Evolutionary conservation across 306 rosid genomes (phyloP).

Genomic region (Citrullus colocynthis): DNA sequence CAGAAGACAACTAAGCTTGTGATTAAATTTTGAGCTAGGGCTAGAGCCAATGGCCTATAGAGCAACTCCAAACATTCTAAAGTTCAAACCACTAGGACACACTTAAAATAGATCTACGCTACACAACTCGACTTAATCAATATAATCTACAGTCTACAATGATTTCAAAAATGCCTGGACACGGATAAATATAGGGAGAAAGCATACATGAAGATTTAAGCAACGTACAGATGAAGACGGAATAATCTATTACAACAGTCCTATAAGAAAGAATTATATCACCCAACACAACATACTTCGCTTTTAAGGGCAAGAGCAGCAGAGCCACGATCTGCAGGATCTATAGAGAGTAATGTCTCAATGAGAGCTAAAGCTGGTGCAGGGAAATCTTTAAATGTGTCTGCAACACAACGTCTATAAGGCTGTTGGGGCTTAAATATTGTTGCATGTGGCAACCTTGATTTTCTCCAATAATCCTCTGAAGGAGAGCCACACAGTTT

Average conservation of each 20-base stretch:
- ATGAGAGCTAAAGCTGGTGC: conserved; percentile 63
- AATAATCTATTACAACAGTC: background rate
- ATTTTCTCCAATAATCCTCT: conserved; percentile 90
- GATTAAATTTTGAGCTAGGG: background rate
- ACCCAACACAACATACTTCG: conserved; percentile 37
- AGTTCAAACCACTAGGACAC: background rate
- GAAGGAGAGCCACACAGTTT: conserved; percentile 93
- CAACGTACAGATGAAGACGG: background rate
- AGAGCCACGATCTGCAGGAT: conserved; percentile 87
- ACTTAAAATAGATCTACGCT: background rate
- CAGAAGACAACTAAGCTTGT: background rate
- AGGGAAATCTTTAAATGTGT: conserved; percentile 83
- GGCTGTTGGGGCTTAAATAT: conserved; percentile 94
- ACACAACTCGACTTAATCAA: background rate
- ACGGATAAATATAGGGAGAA: background rate
- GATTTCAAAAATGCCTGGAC: background rate
- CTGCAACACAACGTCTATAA: conserved; percentile 66
- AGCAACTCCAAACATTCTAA: background rate
- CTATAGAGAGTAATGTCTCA: conserved; percentile 67
- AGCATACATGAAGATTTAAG: background rate
- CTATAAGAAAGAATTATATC: background rate
- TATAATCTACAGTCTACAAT: background rate
- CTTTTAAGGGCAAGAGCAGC: conserved; percentile 65
- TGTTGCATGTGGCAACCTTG: conserved; percentile 91
- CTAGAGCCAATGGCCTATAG: background rate